Base-by-base conservation (phyloP, 176 grass and related monocot species). In the Eleusine coracana region DNA sequence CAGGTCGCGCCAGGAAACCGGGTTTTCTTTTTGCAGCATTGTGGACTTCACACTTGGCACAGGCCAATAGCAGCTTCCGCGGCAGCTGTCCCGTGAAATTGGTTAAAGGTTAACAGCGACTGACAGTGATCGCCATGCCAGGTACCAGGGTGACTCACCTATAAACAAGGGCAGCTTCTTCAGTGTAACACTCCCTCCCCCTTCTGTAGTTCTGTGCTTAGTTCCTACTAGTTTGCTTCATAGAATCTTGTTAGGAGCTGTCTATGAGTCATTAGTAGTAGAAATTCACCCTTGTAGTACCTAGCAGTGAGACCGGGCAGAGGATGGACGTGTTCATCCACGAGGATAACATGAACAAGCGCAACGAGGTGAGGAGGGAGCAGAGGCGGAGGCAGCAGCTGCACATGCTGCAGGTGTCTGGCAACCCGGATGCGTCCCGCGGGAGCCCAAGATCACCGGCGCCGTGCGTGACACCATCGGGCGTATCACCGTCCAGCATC, bases 291-390 rank as follows among this genome's bases (percentile, higher is more conserved):
- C 38, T 34, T 3, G 5, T 56, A 21, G 18, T 25, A 25, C 25
- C 5, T 62, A 17, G 25, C 14, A 3, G 10, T 71, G 27, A 61
- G 16, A 80, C 20, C 1, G 31, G 6, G 40, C 15, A 75, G 74
- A 71, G 15, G 28, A 94, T 92, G 87, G 92, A 94, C 31, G 76
- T 90, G 58, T 94, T 94, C 84, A 94, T 94, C 71, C 87, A 86
- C 66, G 92, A 92, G 84, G 87, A 92, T 56, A 90, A 90, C 72
- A 78, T 94, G 41, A 94, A 78, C 28, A 94, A 83, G 78, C 85
- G 87, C 49, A 70, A 82, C 74, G 74, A 87, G 68, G 67, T 82
- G 81, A 92, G 79, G 80, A 78, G 65, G 76, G 69, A 87, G 81
- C 80, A 84, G 80, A 77, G 84, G 55, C 81, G 65, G 39, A 79